Base-by-base conservation (phyloP, 2,329 filamentous ascomycete genomes). In the Sclerotinia trifoliorum region DNA sequence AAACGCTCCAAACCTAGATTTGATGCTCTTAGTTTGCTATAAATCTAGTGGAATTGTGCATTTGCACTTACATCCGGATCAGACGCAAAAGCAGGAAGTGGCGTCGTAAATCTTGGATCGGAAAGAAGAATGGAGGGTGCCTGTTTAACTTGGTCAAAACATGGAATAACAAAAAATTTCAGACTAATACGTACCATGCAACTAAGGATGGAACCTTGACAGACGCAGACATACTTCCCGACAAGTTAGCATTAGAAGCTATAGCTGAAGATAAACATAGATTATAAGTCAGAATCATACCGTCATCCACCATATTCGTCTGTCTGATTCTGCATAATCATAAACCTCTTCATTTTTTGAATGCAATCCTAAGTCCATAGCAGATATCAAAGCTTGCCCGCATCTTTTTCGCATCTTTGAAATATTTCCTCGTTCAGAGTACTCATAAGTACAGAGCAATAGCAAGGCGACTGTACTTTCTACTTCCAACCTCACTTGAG, bases 271-370 rank as follows among this genome's bases (percentile, higher is more conserved):
- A 32, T 8, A 29, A 44, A 21, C 7, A 7, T 15, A 19, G 13
- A 29, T 3, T 0, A n/a, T 24, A 63, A 54, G 3, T 29, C 39
- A 24, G 49, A 51, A n/a, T 71, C 79, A 51, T 71, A 81, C 80
- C 24, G 83, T 84, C 81, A 84, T 84, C 83, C 83, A 85, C 83
- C 83, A 85, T 7, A 80, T 78, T 42, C 83, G 78, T 42, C 82
- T 77, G 71, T 80, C 80, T 17, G 81, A 81, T 71, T 85, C 83
- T 0, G 80, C 75, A 69, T 78, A 83, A 51, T 76, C 74, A 54
- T 81, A 79, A 46, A 81, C 78, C 8, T 76, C 75, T 6, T 78
- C 76, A 6, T 73, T 76, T 58, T 76, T 78, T 19, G 74, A 75
- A 72, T 85, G 83, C 1, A 85, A 75, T 7, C 77, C 79, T 32